phyloP scores from a whole-genome alignment of 2,329 filamentous ascomycete species.

The Epichloe typhina region DNA sequence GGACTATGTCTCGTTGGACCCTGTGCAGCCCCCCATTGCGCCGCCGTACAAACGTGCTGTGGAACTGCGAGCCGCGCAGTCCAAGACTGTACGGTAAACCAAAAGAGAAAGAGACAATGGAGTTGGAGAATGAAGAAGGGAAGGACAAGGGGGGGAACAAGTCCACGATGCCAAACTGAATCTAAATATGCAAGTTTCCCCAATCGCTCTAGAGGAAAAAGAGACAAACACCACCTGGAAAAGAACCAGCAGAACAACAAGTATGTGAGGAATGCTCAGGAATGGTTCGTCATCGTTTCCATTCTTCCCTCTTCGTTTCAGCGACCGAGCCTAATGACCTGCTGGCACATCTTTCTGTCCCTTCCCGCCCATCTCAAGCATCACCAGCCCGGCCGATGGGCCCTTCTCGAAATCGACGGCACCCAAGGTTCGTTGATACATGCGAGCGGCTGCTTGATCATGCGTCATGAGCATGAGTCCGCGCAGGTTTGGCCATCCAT shows the following conservation, averaged over 20 bases:
- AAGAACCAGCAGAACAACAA: not conserved
- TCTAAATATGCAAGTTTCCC: not conserved
- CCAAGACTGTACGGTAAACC: slow-evolving; percentile 11
- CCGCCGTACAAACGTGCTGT: slow-evolving; percentile 88
- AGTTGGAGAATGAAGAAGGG: not conserved
- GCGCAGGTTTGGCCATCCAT: slow-evolving; percentile 45
- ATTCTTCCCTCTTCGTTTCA: not conserved
- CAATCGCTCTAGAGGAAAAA: not conserved
- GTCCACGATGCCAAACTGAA: not conserved
- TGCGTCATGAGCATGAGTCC: slow-evolving; percentile 42
- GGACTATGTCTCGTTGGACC: slow-evolving; percentile 75
- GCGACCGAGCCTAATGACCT: slow-evolving; percentile 13
- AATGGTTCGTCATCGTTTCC: not conserved
- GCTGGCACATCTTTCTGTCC: slow-evolving; percentile 22
- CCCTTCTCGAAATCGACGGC: slow-evolving; percentile 31
- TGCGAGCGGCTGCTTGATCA: slow-evolving; percentile 22
- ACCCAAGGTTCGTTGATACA: slow-evolving; percentile 36
- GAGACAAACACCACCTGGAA: not conserved
- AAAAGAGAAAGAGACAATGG: not conserved
- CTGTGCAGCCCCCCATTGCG: slow-evolving; percentile 92
- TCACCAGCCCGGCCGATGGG: slow-evolving; percentile 24
- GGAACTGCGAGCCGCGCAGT: slow-evolving; percentile 44
- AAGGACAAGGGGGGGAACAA: not conserved
- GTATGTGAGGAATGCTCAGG: not conserved
- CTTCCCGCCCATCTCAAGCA: slow-evolving; percentile 29